Evolutionary conservation across 129 eudicot species (phyloP), one percentile per base, ranked within the genome.

Genomic region (Saussurea involucrata): DNA sequence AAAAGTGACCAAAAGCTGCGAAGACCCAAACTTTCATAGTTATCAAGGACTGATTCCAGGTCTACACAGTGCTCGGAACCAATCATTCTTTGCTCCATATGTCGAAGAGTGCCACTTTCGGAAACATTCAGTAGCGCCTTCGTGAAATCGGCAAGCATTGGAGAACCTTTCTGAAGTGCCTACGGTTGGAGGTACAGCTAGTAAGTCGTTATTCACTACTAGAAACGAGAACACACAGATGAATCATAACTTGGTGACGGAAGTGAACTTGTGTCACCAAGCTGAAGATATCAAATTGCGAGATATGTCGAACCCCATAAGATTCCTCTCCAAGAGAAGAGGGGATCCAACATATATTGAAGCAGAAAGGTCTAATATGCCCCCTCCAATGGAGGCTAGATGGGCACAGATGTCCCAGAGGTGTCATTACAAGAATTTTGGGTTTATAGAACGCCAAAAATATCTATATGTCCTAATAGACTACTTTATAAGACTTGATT

Each of bases 91-190:
- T 71, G 68, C 77, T 81, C 88, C 18, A 87, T 42, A 4, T 72
- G 69, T 65, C 36, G 76, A 1, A 84, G 78, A 66, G 31, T 63
- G 42, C 86, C 86, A 66, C 75, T 72, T 68, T 87, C 91, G 3
- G 81, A 77, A 42, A 84, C 78, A 1, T 77, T 76, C 21, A 87
- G 68, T 18, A 87, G 42, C 7, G 86, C 88, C 63, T 75, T 82
- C 3, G 75, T 82, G 17, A 87, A 72, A 76, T 84, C 88, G 28
- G 79, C 28, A 8, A 84, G 80, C 85, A 78, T 29, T 5, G 76
- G 82, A 33, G 86, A 87, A 2, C 88, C 91, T 67, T 71, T 87
- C 13, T 86, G 85, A 64, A 87, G 84, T 33, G 76, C 88, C 90
- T 83, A 36, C 44, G 25, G 31, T 57, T 13, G n/a, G 29, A 67